Conservation (phyloP, 2,329 filamentous ascomycete genomes). For the Blumeria graminis region DNA sequence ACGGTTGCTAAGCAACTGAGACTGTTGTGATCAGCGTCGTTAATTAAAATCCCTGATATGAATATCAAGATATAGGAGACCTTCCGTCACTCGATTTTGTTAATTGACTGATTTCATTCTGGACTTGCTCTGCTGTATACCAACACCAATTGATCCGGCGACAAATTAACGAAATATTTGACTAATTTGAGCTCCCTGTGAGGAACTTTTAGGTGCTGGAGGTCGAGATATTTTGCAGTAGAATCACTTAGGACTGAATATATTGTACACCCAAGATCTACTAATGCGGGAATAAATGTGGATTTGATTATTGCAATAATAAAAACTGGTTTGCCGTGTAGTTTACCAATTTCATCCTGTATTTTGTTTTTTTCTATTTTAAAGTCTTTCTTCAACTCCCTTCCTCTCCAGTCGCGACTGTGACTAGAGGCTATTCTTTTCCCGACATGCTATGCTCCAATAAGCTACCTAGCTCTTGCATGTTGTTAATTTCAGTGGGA, state of each 20-base stretch:
- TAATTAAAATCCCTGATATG: too few relatives aligned
- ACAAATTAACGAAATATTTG: not conserved
- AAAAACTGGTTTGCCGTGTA: not conserved
- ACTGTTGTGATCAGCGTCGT: too few relatives aligned
- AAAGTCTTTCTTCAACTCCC: not conserved
- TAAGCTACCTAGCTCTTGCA: not conserved
- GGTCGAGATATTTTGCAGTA: not conserved
- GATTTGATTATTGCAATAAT: not conserved
- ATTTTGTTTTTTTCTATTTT: not conserved
- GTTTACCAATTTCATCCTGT: not conserved
- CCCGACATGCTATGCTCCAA: not conserved
- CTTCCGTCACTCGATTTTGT: too few relatives aligned
- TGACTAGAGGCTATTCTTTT: slow-evolving; percentile 1
- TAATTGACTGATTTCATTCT: too few relatives aligned
- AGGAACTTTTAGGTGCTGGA: not conserved
- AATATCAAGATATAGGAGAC: too few relatives aligned
- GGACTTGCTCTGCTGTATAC: too few relatives aligned
- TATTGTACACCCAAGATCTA: not conserved
- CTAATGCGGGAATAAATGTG: not conserved
- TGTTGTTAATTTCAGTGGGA: not conserved
- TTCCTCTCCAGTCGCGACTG: not conserved
- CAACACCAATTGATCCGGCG: too few relatives aligned
- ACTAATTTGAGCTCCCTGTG: not conserved
- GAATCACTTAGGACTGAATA: not conserved
- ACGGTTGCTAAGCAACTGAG: too few relatives aligned